A percentile compares a stretch with the other conserved stretches of the same genome.
phyloP scores from a whole-genome alignment of 1,284 basidiomycete genomes.

The Cystobasidiaceae sp. region DNA sequence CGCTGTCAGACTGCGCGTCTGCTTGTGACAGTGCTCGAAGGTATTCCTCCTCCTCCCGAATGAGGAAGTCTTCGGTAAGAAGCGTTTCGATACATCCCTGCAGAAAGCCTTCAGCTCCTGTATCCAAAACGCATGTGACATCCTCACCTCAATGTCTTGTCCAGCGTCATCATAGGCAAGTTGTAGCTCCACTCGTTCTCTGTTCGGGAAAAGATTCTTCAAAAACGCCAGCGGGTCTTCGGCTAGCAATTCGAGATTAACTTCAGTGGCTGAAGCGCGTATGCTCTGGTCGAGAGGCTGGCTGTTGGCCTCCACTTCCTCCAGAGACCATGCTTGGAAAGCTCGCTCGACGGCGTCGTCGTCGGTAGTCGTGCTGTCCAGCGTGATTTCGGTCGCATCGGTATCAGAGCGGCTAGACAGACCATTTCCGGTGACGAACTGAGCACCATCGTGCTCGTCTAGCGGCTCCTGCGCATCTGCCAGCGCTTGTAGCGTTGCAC shows the following conservation, averaged over 20 bases:
- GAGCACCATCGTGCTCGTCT: background rate
- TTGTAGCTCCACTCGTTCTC: constrained; percentile 24
- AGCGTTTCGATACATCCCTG: constrained; percentile 22
- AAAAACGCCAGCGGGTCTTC: constrained; percentile 24
- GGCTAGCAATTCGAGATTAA: background rate
- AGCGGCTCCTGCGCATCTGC: constrained; percentile 1
- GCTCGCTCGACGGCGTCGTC: constrained; percentile 29
- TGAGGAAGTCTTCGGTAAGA: constrained; percentile 21
- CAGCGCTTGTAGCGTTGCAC: constrained; percentile 18
- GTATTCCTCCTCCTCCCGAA: constrained; percentile 25
- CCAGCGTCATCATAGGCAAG: constrained; percentile 19
- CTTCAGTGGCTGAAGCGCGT: background rate
- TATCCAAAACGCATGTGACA: background rate
- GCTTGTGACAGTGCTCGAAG: background rate
- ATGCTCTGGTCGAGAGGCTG: background rate
- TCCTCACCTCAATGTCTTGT: constrained; percentile 17
- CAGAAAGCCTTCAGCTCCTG: background rate
- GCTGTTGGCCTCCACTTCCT: background rate
- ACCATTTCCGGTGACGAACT: background rate
- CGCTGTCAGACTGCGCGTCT: background rate
- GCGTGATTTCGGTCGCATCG: background rate
- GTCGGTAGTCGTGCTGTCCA: constrained; percentile 2
- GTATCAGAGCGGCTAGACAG: constrained; percentile 1
- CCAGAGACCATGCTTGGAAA: constrained; percentile 23
- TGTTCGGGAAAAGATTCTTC: constrained; percentile 29